These are phyloP conservation scores for Tolypocladium paradoxum DNA, from an alignment of 2,329 filamentous ascomycete species.

Conservation along the genomic window DNA sequence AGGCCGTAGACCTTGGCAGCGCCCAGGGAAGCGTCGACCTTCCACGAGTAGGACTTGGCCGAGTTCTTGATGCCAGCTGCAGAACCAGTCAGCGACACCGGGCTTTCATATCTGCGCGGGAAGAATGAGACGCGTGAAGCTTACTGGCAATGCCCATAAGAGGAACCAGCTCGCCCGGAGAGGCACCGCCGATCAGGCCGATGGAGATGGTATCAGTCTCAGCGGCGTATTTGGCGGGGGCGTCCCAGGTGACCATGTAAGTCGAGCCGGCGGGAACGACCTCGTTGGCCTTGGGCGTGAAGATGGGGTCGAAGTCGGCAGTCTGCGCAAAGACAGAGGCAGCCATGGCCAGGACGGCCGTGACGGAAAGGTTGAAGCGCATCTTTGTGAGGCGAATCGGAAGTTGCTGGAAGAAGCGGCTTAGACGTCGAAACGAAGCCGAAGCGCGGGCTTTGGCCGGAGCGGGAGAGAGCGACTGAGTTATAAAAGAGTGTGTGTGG, in stretches of 20 bases:
- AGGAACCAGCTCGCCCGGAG: conserved; percentile 29
- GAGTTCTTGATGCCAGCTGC: conserved; percentile 37
- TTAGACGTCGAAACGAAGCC: neutral
- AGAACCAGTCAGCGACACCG: neutral
- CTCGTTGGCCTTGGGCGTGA: conserved; percentile 32
- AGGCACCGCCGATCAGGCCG: conserved; percentile 41
- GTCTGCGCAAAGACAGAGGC: conserved; percentile 42
- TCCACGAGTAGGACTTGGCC: conserved; percentile 37
- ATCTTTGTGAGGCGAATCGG: conserved; percentile 30
- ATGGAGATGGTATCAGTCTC: conserved; percentile 37
- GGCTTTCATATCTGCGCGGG: neutral
- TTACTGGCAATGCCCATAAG: conserved; percentile 38
- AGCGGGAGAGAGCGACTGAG: neutral
- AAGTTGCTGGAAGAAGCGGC: neutral
- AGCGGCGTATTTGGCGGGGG: conserved; percentile 27
- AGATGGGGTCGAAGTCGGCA: conserved; percentile 44
- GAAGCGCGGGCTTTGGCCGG: neutral
- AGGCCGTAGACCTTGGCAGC: conserved; percentile 44
- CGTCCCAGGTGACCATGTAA: conserved; percentile 41
- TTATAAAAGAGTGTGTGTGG: neutral
- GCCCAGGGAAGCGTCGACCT: conserved; percentile 34
- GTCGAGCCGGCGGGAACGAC: conserved; percentile 35
- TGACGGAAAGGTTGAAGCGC: conserved; percentile 38
- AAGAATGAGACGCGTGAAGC: conserved; percentile 15
- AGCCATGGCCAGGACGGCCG: conserved; percentile 40